Evolutionary conservation across 164 flowering plant species (phyloP).

Genomic region (Vitis amurensis): DNA sequence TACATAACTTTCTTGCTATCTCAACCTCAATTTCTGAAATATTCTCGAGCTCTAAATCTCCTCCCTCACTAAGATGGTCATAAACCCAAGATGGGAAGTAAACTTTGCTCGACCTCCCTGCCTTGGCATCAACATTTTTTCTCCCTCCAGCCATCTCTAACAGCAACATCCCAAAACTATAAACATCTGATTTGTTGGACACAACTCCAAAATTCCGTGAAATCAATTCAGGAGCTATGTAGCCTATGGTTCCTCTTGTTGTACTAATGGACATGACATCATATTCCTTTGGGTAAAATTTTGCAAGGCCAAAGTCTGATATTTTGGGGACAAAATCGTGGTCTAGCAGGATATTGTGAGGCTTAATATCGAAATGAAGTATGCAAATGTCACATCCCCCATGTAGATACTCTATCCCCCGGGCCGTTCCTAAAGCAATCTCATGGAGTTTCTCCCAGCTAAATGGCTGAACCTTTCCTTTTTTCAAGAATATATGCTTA

Average conservation of each 20-base stretch:
- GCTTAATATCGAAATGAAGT: slow-evolving; percentile 24
- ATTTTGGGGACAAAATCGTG: slow-evolving; percentile 14
- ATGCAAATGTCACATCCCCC: slow-evolving; percentile 5
- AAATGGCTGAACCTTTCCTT: background rate
- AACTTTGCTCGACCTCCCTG: background rate
- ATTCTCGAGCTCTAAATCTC: slow-evolving; percentile 7
- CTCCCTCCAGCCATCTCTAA: slow-evolving; percentile 20
- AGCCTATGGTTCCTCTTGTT: slow-evolving; percentile 16
- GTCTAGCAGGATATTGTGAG: slow-evolving; percentile 18
- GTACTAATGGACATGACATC: slow-evolving; percentile 1
- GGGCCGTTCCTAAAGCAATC: slow-evolving; percentile 17
- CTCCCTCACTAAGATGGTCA: slow-evolving; percentile 4
- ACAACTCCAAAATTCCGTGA: slow-evolving; percentile 6
- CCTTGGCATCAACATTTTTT: background rate
- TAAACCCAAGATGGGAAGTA: slow-evolving; percentile 16
- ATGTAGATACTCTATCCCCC: slow-evolving; percentile 15
- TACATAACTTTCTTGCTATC: slow-evolving; percentile 10
- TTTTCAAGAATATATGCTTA: background rate
- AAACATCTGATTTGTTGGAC: slow-evolving; percentile 25
- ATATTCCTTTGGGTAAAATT: background rate
- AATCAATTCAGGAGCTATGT: slow-evolving; percentile 21
- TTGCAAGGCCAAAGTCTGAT: slow-evolving; percentile 22
- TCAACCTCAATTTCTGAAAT: background rate
- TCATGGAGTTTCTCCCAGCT: slow-evolving; percentile 12
- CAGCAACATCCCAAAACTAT: slow-evolving; percentile 22